Evolutionary conservation across 306 rosid species (phyloP).

Genomic region (Lathyrus aphaca): DNA sequence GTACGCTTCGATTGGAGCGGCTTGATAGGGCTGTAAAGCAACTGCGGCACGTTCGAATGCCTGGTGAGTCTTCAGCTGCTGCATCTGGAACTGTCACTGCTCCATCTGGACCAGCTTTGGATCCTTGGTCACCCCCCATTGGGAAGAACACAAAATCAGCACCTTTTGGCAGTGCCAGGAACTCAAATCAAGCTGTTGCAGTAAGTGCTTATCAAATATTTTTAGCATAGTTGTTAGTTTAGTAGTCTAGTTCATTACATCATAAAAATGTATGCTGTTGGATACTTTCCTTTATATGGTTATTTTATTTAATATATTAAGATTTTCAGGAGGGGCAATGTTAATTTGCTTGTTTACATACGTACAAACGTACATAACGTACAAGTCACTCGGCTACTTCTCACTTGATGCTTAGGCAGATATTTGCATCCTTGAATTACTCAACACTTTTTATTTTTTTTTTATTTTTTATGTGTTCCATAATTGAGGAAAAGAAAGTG

Average conservation of each 20-base stretch:
- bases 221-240: constrained; percentile 10
- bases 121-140: constrained; percentile 74
- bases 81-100: constrained; percentile 38
- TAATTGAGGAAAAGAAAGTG: constrained; percentile 33
- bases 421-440: constrained; percentile 32
- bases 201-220: constrained; percentile 47
- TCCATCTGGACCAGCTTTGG: constrained; percentile 52
- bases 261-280: not conserved
- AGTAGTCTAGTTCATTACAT: not conserved
- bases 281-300: not conserved
- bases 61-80: constrained; percentile 78
- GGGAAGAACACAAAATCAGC: constrained; percentile 57
- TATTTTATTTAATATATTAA: not conserved
- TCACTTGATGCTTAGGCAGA: not conserved
- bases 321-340: not conserved
- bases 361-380: not conserved
- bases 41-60: constrained; percentile 76
- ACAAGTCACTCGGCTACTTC: constrained; percentile 1
- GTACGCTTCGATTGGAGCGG: constrained; percentile 74
- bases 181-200: constrained; percentile 57
- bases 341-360: not conserved
- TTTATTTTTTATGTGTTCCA: not conserved
- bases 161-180: constrained; percentile 45
- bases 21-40: constrained; percentile 89
- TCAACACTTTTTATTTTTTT: not conserved